Base-by-base conservation (phyloP, 352 stramenopile genomes). In the Phytophthora tubulina region DNA sequence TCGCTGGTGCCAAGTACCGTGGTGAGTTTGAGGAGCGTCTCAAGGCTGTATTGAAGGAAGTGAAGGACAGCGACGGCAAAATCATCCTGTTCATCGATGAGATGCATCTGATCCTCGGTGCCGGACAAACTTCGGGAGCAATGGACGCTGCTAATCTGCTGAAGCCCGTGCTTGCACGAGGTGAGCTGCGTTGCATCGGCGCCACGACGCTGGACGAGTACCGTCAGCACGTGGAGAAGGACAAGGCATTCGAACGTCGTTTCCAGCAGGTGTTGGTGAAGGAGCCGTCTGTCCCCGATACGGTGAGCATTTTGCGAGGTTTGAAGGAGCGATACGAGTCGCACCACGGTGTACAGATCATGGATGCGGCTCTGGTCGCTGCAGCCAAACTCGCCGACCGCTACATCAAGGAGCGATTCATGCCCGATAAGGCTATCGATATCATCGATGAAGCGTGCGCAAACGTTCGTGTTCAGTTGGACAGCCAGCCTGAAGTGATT, bases 31-130 rank as follows among this genome's bases (percentile, higher is more conserved):
- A 99, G 84, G 98, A 99, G 73, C 85, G 98, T 31, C 75, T 99
- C 15, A 98, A 98, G 68, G 90, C 91, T 13, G 96, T 99, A 36
- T 76, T 99, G 59, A 96, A 97, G 71, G 94, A 98, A 56, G 89
- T 97, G 55, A 90, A 97, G 67, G 87, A 96, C 30, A 96, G 96
- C 57, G 86, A 99, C 62, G 95, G 93, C 63, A 97, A 98, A 68
- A 98, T 99, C 69, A 98, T 99, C 49, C 73, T 99, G 42, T 99
- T 99, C 72, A 98, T 99, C 56, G 98, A 99, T 50, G 98, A 99
- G 70, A 96, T 99, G 75, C 97, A 99, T 81, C 55, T 98, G 41
- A 92, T 99, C 27, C 75, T 99, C 8, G 98, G 98, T 14, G 97
- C 98, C 15, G 98, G 98, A 6, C 89, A 92, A 46, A 94, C 81